phyloP scores from a whole-genome alignment of 306 rosid species.

The Begonia fuchsioides region DNA sequence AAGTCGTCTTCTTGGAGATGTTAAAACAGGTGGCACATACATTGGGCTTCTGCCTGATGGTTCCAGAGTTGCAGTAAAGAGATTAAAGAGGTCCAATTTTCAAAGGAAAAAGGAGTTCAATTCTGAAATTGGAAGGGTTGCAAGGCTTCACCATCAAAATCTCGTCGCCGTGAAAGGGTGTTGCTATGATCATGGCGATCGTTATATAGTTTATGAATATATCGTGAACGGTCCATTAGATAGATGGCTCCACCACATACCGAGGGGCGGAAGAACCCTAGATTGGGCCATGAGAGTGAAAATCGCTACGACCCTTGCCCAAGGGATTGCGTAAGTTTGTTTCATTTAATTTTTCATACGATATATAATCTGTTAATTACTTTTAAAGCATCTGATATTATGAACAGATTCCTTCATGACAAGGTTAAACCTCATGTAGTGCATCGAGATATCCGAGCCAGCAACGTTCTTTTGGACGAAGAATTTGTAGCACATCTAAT shows the following conservation, averaged over 20 bases:
- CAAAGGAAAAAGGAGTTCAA: conserved; percentile 91
- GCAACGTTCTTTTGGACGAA: conserved; percentile 89
- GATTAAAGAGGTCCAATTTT: conserved; percentile 82
- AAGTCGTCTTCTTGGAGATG: conserved; percentile 82
- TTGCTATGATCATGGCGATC: conserved; percentile 95
- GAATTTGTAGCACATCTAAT: conserved; percentile 91
- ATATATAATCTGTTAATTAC: not conserved
- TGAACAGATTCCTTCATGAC: conserved; percentile 81
- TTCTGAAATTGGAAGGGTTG: conserved; percentile 88
- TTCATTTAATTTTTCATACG: not conserved
- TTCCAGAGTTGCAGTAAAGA: conserved; percentile 81
- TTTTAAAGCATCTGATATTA: not conserved
- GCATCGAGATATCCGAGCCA: conserved; percentile 90
- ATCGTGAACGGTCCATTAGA: conserved; percentile 89
- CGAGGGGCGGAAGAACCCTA: conserved; percentile 91
- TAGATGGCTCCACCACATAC: conserved; percentile 92
- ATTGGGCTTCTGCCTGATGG: conserved; percentile 83
- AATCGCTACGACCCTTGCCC: conserved; percentile 84
- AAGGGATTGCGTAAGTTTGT: conserved; percentile 89
- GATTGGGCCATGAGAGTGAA: conserved; percentile 95
- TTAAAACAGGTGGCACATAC: conserved; percentile 89
- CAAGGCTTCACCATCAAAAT: conserved; percentile 85
- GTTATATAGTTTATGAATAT: conserved; percentile 87
- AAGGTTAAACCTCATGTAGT: conserved; percentile 96
- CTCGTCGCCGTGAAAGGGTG: conserved; percentile 94